Conservation (phyloP, 148 eudicot species). For the Heliosperma pusillum region DNA sequence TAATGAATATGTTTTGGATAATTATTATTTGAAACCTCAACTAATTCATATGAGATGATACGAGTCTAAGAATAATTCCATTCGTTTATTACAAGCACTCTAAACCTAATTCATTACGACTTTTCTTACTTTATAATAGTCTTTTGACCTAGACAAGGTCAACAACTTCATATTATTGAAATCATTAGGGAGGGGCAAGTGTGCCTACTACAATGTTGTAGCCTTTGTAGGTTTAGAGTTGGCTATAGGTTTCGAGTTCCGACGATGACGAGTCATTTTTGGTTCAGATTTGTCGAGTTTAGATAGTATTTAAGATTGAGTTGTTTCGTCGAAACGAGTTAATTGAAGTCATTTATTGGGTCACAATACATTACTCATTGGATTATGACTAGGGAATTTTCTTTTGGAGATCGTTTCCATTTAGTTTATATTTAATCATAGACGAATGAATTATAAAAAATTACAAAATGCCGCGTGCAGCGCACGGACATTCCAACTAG, state of each 20-base stretch:
- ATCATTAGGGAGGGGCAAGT: background rate
- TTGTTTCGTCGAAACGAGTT: no score
- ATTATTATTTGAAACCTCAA: background rate
- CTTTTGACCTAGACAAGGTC: background rate
- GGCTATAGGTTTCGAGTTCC: background rate
- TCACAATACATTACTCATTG: no score
- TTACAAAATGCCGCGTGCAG: no score
- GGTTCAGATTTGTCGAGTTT: no score
- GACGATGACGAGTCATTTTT: no score
- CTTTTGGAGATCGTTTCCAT: no score
- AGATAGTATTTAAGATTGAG: no score
- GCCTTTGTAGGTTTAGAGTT: background rate
- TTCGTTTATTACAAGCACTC: background rate
- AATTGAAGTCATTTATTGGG: no score
- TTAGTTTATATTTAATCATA: no score
- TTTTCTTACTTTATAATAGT: background rate
- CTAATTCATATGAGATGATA: slow-evolving; percentile 1
- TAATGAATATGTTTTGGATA: background rate
- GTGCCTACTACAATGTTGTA: background rate
- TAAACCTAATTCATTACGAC: slow-evolving; percentile 1
- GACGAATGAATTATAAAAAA: no score
- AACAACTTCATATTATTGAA: background rate
- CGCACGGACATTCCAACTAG: no score
- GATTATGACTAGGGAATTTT: no score
- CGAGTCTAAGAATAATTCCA: background rate